These are phyloP conservation scores for Hypericum androsaemum DNA, from an alignment of 345 rosid species.

Conservation along the genomic window DNA sequence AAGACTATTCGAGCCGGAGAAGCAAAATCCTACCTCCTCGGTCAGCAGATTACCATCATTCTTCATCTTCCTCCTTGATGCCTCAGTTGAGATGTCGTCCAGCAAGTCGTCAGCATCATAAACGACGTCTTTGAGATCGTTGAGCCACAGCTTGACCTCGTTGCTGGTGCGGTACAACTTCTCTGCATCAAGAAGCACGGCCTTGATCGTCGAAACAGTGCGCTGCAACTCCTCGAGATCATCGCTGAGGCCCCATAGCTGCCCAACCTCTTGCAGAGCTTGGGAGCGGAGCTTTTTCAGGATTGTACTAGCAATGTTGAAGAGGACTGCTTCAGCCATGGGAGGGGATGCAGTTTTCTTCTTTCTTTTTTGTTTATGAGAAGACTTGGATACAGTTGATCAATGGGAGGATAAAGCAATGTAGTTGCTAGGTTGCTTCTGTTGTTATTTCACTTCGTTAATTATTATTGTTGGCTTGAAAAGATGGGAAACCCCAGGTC, in stretches of 20 bases:
- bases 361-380: too few species aligned
- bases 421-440: too few species aligned
- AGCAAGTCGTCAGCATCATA: not conserved
- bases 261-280: not conserved
- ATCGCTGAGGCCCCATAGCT: not conserved
- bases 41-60: too few species aligned
- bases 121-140: not conserved
- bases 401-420: too few species aligned
- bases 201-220: conserved; percentile 3
- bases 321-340: conserved; percentile 1
- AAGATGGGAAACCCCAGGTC: too few species aligned
- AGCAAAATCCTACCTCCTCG: not conserved
- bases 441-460: too few species aligned
- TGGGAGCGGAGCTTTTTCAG: not conserved
- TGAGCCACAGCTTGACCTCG: conserved; percentile 1
- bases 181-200: conserved; percentile 5
- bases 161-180: not conserved
- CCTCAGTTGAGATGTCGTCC: conserved; percentile 9
- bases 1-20: not conserved
- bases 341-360: too few species aligned
- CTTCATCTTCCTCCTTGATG: not conserved
- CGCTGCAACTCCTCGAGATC: not conserved
- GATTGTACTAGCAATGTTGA: not conserved
- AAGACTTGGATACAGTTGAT: too few species aligned
- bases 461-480: too few species aligned